phyloP scores from a whole-genome alignment of 441 rosid genomes.

The Populus hybrid region DNA sequence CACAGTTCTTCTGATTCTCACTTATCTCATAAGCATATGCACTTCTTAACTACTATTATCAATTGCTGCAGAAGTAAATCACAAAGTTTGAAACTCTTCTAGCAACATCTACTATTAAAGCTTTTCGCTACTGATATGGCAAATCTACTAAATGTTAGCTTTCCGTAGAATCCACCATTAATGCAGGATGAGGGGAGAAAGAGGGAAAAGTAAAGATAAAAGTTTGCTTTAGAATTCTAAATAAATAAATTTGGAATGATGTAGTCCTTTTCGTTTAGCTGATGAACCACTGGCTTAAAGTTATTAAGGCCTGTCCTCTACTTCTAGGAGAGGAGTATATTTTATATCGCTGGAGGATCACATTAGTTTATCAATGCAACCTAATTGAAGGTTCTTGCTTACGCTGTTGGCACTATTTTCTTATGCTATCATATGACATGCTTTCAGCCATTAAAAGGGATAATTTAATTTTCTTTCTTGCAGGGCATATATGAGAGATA shows the following conservation, averaged over 20 bases:
- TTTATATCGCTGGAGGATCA: no score
- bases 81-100: background rate
- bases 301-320: background rate
- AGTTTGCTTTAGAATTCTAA: background rate
- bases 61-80: background rate
- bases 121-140: background rate
- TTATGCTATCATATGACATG: background rate
- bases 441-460: background rate
- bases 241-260: no score
- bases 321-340: background rate
- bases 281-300: background rate
- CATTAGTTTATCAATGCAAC: background rate
- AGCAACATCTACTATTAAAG: background rate
- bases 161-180: background rate
- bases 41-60: background rate
- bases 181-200: background rate
- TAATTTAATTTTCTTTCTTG: background rate
- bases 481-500: constrained; percentile 61
- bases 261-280: background rate
- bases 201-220: background rate
- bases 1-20: no score
- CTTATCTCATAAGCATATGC: background rate
- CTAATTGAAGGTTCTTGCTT: background rate
- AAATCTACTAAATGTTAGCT: background rate
- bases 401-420: background rate